Evolutionary conservation across 2,329 filamentous ascomycete genomes (phyloP).

Genomic region (Botrytis tulipae): DNA sequence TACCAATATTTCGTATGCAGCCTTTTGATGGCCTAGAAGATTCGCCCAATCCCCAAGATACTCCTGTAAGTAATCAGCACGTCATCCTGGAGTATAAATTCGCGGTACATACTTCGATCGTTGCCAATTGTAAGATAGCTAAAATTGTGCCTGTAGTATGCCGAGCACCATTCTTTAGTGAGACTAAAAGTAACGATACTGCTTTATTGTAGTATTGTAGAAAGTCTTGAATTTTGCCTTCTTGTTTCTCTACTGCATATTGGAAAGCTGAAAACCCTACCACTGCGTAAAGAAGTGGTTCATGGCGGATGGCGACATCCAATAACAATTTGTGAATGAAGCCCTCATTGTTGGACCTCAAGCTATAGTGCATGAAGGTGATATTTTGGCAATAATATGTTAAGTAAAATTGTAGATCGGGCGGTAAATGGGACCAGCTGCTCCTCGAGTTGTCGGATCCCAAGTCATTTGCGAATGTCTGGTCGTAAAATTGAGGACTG

Average conservation of each 20-base stretch:
- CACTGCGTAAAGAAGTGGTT: conserved; percentile 81
- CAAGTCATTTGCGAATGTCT: conserved; percentile 35
- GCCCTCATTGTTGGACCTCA: conserved; percentile 66
- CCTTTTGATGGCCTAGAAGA: conserved; percentile 86
- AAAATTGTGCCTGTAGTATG: conserved; percentile 73
- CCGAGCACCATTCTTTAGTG: conserved; percentile 67
- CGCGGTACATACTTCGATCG: conserved; percentile 70
- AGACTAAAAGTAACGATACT: conserved; percentile 70
- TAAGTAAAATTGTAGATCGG: conserved; percentile 75
- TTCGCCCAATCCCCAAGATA: conserved; percentile 96
- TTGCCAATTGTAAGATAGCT: conserved; percentile 87
- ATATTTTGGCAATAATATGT: conserved; percentile 76
- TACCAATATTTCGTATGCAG: conserved; percentile 77
- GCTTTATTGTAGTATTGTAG: conserved; percentile 88
- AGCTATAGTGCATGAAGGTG: conserved; percentile 77
- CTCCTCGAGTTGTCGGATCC: conserved; percentile 29
- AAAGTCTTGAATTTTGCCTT: conserved; percentile 76
- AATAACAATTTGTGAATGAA: conserved; percentile 74
- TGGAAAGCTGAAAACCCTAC: conserved; percentile 90
- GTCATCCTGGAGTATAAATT: conserved; percentile 9
- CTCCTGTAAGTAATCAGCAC: conserved; percentile 56
- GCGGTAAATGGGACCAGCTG: conserved; percentile 59
- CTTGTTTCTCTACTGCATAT: conserved; percentile 65
- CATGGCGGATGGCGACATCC: conserved; percentile 70
- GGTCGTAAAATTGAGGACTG: conserved; percentile 24